Evolutionary conservation across 192 early-diverging fungal species (phyloP).

Genomic region (Coemansia reversa): DNA sequence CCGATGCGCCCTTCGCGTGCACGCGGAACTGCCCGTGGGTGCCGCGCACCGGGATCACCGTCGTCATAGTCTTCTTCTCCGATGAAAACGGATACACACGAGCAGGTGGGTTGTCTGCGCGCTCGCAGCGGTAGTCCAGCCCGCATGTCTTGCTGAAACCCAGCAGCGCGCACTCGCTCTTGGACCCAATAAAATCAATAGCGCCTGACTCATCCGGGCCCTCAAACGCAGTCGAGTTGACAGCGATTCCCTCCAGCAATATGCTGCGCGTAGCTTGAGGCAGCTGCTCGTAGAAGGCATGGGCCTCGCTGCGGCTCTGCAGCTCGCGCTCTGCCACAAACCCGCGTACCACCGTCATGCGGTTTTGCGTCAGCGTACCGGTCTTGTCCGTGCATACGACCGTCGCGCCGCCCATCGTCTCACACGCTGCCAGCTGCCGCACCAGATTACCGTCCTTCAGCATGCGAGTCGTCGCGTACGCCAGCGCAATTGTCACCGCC

Average conservation of each 20-base stretch:
- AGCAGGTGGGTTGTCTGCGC: slow-evolving; percentile 54
- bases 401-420: slow-evolving; percentile 82
- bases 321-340: slow-evolving; percentile 55
- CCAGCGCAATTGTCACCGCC: slow-evolving; percentile 84
- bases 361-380: slow-evolving; percentile 82
- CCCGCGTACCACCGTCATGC: slow-evolving; percentile 76
- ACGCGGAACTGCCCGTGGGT: slow-evolving; percentile 46
- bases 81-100: slow-evolving; percentile 88
- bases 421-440: slow-evolving; percentile 74
- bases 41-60: slow-evolving; percentile 54
- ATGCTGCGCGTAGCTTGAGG: slow-evolving; percentile 35
- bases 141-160: slow-evolving; percentile 65
- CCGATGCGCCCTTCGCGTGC: slow-evolving; percentile 78
- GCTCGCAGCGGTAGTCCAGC: slow-evolving; percentile 59
- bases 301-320: slow-evolving; percentile 40
- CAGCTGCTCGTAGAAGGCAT: slow-evolving; percentile 56
- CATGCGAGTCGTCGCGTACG: slow-evolving; percentile 81
- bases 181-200: slow-evolving; percentile 69
- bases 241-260: slow-evolving; percentile 61
- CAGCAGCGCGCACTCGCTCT: slow-evolving; percentile 79
- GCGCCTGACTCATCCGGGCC: slow-evolving; percentile 64
- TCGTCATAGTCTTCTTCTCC: slow-evolving; percentile 87
- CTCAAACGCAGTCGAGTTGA: slow-evolving; percentile 79
- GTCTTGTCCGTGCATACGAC: slow-evolving; percentile 88
- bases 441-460: slow-evolving; percentile 79